phyloP scores from a whole-genome alignment of 2,329 filamentous ascomycete species.

The Penicillium sp. region DNA sequence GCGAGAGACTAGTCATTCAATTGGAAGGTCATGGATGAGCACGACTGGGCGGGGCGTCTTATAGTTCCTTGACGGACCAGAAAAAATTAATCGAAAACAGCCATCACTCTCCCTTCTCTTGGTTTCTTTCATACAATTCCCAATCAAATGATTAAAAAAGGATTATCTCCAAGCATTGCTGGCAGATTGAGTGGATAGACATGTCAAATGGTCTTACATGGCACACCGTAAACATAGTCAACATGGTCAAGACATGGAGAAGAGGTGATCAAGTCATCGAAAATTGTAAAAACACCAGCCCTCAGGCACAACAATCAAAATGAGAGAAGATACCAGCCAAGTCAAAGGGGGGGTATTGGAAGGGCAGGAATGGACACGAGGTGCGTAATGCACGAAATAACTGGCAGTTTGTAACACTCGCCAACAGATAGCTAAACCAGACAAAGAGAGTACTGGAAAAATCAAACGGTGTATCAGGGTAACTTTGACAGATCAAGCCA shows the following conservation, averaged over 20 bases:
- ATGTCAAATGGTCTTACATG: background rate
- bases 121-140: background rate
- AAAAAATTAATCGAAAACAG: background rate
- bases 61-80: background rate
- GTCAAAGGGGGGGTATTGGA: slow-evolving; percentile 25
- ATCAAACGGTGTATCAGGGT: slow-evolving; percentile 16
- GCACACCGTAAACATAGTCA: background rate
- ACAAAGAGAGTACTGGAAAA: background rate
- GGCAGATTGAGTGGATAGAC: background rate
- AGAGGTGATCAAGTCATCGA: background rate
- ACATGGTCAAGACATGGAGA: background rate
- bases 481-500: slow-evolving; percentile 4
- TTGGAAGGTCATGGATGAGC: too few relatives aligned
- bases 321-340: slow-evolving; percentile 26
- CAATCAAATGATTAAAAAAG: slow-evolving; percentile 8
- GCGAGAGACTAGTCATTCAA: too few relatives aligned
- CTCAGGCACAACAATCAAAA: slow-evolving; percentile 9
- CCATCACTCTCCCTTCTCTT: background rate
- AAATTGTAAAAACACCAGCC: background rate
- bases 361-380: background rate
- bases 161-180: background rate
- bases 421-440: slow-evolving; percentile 4
- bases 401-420: background rate
- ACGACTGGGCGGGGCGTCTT: background rate
- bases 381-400: background rate